Conservation (phyloP, 2,329 filamentous ascomycete species). For the Colletotrichum godetiae region DNA sequence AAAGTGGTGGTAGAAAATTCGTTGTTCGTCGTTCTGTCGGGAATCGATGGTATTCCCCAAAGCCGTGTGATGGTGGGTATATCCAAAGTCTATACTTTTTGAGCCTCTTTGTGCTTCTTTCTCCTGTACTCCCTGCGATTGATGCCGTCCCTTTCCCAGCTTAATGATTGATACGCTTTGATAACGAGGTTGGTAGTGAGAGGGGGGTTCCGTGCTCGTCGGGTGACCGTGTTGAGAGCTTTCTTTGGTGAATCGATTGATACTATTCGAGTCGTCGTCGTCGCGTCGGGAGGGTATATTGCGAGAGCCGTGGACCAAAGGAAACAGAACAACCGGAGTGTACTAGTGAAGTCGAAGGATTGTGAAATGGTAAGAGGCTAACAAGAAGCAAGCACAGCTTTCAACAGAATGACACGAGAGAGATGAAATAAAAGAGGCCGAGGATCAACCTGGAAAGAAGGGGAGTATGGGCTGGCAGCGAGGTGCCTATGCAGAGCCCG, state of each 20-base stretch:
- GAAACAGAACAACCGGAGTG: conserved; percentile 21
- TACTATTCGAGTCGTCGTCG: conserved; percentile 29
- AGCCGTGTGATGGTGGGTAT: conserved; percentile 22
- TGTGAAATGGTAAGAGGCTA: conserved; percentile 19
- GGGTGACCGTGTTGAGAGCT: background rate
- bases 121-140: conserved; percentile 20
- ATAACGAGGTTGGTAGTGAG: conserved; percentile 19
- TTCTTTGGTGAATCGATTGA: conserved; percentile 23
- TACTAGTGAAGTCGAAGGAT: conserved; percentile 19
- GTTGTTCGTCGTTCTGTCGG: conserved; percentile 27
- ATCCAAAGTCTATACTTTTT: conserved; percentile 34
- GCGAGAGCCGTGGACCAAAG: conserved; percentile 34
- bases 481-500: conserved; percentile 39
- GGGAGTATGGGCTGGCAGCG: conserved; percentile 41
- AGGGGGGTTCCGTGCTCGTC: conserved; percentile 24
- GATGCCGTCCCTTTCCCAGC: conserved; percentile 21
- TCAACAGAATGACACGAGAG: conserved; percentile 17
- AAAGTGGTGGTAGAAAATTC: background rate
- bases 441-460: conserved; percentile 71
- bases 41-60: conserved; percentile 17
- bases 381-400: conserved; percentile 36
- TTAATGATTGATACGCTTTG: conserved; percentile 25
- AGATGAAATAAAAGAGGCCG: conserved; percentile 55
- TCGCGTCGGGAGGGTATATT: conserved; percentile 35
- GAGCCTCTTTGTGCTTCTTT: conserved; percentile 36